Evolutionary conservation across 139 green algal species (phyloP).

Genomic region (Haematococcus sp.): DNA sequence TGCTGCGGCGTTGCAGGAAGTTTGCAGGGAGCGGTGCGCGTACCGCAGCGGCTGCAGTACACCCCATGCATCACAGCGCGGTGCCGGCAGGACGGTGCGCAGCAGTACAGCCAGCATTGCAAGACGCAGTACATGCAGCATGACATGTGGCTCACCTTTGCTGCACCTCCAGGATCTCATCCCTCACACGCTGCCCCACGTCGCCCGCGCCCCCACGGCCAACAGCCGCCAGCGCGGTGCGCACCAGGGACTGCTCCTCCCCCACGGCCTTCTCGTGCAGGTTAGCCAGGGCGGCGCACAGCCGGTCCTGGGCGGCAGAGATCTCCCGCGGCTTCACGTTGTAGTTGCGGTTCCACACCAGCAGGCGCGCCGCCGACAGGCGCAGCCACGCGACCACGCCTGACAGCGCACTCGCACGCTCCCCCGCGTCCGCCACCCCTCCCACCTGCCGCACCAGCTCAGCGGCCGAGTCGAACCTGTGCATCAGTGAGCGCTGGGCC

Average conservation of each 20-base stretch:
- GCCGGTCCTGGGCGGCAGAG: constrained; percentile 44
- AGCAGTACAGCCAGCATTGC: neutral
- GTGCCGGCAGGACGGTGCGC: neutral
- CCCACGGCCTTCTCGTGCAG: constrained; percentile 8
- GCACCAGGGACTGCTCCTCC: constrained; percentile 28
- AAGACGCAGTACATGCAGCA: neutral
- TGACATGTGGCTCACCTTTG: constrained; percentile 1
- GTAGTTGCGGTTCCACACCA: constrained; percentile 73
- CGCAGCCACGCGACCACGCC: constrained; percentile 27
- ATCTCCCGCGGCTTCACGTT: constrained; percentile 80
- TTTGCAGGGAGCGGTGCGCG: neutral
- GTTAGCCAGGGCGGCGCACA: constrained; percentile 12
- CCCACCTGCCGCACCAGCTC: constrained; percentile 25
- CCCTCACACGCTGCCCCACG: constrained; percentile 70
- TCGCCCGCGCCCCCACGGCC: constrained; percentile 61
- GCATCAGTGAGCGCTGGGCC: constrained; percentile 9
- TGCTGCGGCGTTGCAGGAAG: too few species aligned
- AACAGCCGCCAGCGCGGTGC: constrained; percentile 47
- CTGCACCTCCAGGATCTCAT: constrained; percentile 74
- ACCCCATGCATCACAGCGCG: neutral
- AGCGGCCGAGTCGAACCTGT: neutral
- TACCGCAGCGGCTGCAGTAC: neutral
- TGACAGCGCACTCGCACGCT: constrained; percentile 6
- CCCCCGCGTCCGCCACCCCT: constrained; percentile 3
- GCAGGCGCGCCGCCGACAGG: constrained; percentile 23